Percentiles rank a stretch among this genome's conserved stretches.
These are phyloP conservation scores for Chaetomium strumarium DNA, from an alignment of 2,329 filamentous ascomycete species.

Conservation along the genomic window DNA sequence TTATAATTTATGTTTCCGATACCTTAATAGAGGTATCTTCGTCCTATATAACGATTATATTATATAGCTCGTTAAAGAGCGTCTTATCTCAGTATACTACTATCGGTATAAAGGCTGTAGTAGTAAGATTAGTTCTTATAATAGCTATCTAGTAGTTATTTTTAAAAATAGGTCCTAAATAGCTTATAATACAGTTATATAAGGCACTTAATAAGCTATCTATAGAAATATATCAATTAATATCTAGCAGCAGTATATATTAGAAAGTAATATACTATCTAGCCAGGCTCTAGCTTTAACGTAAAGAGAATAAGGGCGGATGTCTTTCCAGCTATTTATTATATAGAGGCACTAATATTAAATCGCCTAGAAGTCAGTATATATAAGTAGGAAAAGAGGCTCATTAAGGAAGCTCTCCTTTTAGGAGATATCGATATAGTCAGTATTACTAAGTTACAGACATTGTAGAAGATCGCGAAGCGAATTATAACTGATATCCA, in stretches of 20 bases:
- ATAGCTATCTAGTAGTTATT: slow-evolving; percentile 8
- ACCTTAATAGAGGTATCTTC: slow-evolving; percentile 8
- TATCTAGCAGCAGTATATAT: too few relatives aligned
- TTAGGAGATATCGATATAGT: slow-evolving; percentile 10
- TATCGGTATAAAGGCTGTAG: slow-evolving; percentile 7
- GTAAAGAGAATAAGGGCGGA: slow-evolving; percentile 12
- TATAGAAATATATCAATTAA: neutral
- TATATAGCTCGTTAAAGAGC: slow-evolving; percentile 12
- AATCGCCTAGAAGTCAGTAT: slow-evolving; percentile 2
- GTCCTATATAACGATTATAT: slow-evolving; percentile 10
- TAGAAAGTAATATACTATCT: slow-evolving; percentile 14
- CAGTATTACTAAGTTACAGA: slow-evolving; percentile 5
- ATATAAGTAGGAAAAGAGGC: slow-evolving; percentile 14
- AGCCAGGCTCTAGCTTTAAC: slow-evolving; percentile 12
- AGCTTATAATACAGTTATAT: slow-evolving; percentile 11
- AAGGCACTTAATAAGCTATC: slow-evolving; percentile 9
- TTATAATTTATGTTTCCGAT: slow-evolving; percentile 7
- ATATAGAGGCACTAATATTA: slow-evolving; percentile 7
- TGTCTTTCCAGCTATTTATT: slow-evolving; percentile 5
- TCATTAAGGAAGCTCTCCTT: slow-evolving; percentile 12
- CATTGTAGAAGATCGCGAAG: slow-evolving; percentile 1
- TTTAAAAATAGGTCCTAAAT: slow-evolving; percentile 11
- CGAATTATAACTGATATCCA: slow-evolving; percentile 6
- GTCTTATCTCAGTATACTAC: slow-evolving; percentile 6
- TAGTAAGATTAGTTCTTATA: slow-evolving; percentile 10